Percentiles rank a stretch among this genome's conserved stretches.
Conservation (phyloP, 1,284 basidiomycete genomes). For the Ganoderma lucidum region DNA sequence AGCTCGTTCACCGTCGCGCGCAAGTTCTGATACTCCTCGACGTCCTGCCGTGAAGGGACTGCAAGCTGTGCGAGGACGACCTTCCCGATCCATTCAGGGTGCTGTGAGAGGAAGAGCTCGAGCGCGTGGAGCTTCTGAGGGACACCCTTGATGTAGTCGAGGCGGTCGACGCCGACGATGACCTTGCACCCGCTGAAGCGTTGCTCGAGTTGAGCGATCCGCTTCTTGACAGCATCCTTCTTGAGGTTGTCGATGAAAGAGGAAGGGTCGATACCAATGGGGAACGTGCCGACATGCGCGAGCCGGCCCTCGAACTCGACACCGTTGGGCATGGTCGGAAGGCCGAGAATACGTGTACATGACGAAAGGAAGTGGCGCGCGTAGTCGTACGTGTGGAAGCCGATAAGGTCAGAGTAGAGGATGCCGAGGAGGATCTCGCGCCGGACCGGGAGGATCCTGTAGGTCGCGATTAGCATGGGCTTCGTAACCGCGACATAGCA, state of each 20-base stretch:
- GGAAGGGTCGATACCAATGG: constrained; percentile 96
- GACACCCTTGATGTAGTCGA: constrained; percentile 99
- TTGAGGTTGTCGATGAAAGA: constrained; percentile 91
- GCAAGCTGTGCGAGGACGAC: constrained; percentile 97
- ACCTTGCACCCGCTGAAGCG: constrained; percentile 96
- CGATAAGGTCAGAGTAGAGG: constrained; percentile 95
- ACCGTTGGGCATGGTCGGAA: constrained; percentile 98
- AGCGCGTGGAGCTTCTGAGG: constrained; percentile 98
- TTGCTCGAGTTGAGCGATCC: constrained; percentile 85
- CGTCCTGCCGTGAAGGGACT: constrained; percentile 97
- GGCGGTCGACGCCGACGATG: constrained; percentile 96
- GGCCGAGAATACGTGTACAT: constrained; percentile 94
- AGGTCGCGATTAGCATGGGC: constrained; percentile 10
- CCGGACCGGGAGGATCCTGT: constrained; percentile 93
- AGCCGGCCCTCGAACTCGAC: constrained; percentile 96
- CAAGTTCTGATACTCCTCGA: constrained; percentile 99
- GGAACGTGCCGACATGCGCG: constrained; percentile 98
- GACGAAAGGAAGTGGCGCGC: constrained; percentile 99
- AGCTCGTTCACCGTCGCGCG: constrained; percentile 97
- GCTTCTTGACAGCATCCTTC: constrained; percentile 80
- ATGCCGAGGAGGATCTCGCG: constrained; percentile 96
- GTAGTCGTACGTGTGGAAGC: constrained; percentile 99
- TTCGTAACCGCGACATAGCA: neutral
- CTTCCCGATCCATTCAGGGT: constrained; percentile 99
- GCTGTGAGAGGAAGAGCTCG: constrained; percentile 95